A percentile compares a stretch with the other conserved stretches of the same genome.
These are phyloP conservation scores for Sporormia fimetaria DNA, from an alignment of 495 filamentous ascomycete species.

Conservation along the genomic window DNA sequence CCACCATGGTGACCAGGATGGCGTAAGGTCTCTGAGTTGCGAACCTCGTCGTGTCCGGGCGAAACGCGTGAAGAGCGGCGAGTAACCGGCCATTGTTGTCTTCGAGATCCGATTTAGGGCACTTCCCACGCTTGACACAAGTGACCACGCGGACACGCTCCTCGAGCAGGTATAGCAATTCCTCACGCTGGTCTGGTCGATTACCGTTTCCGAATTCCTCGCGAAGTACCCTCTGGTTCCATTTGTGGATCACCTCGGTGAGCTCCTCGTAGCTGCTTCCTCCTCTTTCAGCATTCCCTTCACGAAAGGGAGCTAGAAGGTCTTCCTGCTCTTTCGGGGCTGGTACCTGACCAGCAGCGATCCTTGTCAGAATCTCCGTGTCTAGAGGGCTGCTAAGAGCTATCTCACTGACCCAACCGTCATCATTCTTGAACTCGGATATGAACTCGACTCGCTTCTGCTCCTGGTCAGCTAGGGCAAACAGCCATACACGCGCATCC, in stretches of 20 bases:
- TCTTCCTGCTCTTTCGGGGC: not conserved
- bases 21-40: not conserved
- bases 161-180: no score
- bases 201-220: no score
- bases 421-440: not conserved
- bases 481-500: not conserved
- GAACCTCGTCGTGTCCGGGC: conserved; percentile 3
- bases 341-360: no score
- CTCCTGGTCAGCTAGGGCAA: not conserved
- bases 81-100: not conserved
- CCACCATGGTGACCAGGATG: not conserved
- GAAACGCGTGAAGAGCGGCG: conserved; percentile 2
- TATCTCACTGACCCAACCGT: no score
- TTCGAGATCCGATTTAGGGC: not conserved
- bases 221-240: not conserved
- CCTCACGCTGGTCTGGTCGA: no score
- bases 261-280: not conserved
- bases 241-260: not conserved
- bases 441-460: conserved; percentile 1
- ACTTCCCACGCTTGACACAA: not conserved
- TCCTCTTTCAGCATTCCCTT: not conserved
- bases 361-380: not conserved
- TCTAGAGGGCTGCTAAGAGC: not conserved
- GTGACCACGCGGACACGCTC: no score
- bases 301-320: not conserved